Evolutionary conservation across 192 early-diverging fungal genomes (phyloP).

Genomic region (Gamsiella multidivaricata): DNA sequence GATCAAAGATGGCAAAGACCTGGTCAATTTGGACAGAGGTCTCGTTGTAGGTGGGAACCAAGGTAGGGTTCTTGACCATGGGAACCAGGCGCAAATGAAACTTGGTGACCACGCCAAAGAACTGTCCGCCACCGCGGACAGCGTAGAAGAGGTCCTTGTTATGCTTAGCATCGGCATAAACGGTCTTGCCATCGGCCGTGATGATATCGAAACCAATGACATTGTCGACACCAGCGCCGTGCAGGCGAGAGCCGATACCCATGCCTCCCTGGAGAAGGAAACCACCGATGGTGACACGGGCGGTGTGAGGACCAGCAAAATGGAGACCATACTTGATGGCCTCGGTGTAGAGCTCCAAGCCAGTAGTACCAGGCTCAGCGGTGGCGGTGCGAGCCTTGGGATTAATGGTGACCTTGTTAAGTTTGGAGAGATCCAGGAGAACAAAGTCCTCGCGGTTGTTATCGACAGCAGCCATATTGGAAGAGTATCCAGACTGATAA

Average conservation of each 20-base stretch:
- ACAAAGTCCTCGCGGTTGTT: constrained; percentile 42
- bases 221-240: constrained; percentile 51
- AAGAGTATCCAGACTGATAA: constrained; percentile 45
- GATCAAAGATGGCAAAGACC: constrained; percentile 55
- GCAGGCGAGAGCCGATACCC: constrained; percentile 48
- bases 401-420: constrained; percentile 36
- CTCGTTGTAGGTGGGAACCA: constrained; percentile 42
- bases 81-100: constrained; percentile 44
- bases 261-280: constrained; percentile 51
- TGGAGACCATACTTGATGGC: constrained; percentile 52
- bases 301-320: constrained; percentile 41
- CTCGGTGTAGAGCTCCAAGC: constrained; percentile 41
- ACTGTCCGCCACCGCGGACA: constrained; percentile 51
- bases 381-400: constrained; percentile 37
- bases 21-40: constrained; percentile 36
- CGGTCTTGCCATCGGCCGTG: constrained; percentile 26
- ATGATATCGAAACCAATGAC: constrained; percentile 50
- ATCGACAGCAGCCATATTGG: constrained; percentile 52
- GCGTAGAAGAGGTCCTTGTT: constrained; percentile 52
- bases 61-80: constrained; percentile 47
- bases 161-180: constrained; percentile 35
- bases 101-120: constrained; percentile 52
- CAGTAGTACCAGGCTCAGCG: constrained; percentile 49
- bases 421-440: constrained; percentile 41
- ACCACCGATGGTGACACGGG: constrained; percentile 43